Evolutionary conservation across 192 early-diverging fungal genomes (phyloP).

Genomic region (Coemansia sp.): DNA sequence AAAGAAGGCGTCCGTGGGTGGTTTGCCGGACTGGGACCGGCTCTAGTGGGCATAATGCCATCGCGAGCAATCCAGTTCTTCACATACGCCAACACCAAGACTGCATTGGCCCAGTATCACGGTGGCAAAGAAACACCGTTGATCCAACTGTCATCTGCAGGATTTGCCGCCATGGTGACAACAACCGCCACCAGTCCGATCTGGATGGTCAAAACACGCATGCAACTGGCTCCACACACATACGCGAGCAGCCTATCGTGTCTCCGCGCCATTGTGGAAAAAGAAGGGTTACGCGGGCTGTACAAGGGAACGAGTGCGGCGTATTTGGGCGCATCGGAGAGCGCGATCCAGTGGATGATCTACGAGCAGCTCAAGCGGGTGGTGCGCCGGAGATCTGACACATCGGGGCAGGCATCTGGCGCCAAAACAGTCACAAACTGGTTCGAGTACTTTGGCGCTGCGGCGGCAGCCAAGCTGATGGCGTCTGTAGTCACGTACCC

Average conservation of each 20-base stretch:
- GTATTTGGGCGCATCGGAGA: slow-evolving; percentile 83
- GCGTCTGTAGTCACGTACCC: slow-evolving; percentile 91
- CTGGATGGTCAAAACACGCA: slow-evolving; percentile 95
- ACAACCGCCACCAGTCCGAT: slow-evolving; percentile 91
- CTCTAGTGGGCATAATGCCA: slow-evolving; percentile 92
- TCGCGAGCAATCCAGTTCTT: slow-evolving; percentile 93
- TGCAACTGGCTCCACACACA: slow-evolving; percentile 75
- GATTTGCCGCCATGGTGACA: slow-evolving; percentile 70
- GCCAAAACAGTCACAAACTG: slow-evolving; percentile 62
- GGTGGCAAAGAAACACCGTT: slow-evolving; percentile 71
- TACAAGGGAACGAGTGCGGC: slow-evolving; percentile 92
- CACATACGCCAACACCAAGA: slow-evolving; percentile 88
- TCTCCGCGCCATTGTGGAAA: slow-evolving; percentile 60
- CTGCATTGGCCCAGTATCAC: slow-evolving; percentile 71
- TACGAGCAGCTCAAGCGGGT: slow-evolving; percentile 89
- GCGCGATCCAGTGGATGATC: slow-evolving; percentile 92
- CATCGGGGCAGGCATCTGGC: background rate
- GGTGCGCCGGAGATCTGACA: slow-evolving; percentile 11
- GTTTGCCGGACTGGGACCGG: slow-evolving; percentile 95
- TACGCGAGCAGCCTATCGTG: slow-evolving; percentile 86
- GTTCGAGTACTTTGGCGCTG: slow-evolving; percentile 80
- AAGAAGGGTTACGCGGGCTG: slow-evolving; percentile 81
- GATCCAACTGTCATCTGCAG: slow-evolving; percentile 81
- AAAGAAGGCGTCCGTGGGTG: slow-evolving; percentile 80
- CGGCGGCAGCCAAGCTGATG: slow-evolving; percentile 81